Conservation (phyloP, 73 alveolate genomes). For the Durusdinium trenchii region DNA sequence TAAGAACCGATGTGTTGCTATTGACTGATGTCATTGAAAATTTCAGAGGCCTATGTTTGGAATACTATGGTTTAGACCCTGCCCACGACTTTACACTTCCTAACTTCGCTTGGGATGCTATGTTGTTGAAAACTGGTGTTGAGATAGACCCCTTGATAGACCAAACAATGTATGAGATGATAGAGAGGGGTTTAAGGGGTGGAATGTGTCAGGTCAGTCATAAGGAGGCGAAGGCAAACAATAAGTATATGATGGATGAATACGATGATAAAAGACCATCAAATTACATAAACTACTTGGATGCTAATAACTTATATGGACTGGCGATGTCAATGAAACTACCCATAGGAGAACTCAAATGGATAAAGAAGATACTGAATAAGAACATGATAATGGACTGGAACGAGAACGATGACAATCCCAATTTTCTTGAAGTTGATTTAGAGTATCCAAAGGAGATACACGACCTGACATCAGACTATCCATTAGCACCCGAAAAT, state of each 20-base stretch:
- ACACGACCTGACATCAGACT: not conserved
- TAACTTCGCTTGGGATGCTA: conserved; percentile 32
- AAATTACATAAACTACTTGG: not conserved
- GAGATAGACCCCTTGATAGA: not conserved
- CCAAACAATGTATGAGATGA: not conserved
- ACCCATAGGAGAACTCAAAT: not conserved
- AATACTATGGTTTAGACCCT: conserved; percentile 37
- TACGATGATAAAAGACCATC: not conserved
- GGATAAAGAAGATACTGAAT: not conserved
- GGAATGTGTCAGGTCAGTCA: not conserved
- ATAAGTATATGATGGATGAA: not conserved
- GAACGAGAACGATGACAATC: not conserved
- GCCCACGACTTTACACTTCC: conserved; percentile 15
- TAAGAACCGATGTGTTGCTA: not conserved
- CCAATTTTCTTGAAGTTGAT: not conserved
- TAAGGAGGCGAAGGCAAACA: not conserved
- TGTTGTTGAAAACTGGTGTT: not conserved
- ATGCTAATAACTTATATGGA: conserved; percentile 14
- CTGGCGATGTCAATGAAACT: not conserved
- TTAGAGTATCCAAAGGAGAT: not conserved
- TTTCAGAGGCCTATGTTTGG: not conserved
- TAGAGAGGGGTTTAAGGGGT: conserved; percentile 1
- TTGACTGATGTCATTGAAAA: conserved; percentile 37
- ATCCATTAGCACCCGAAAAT: not conserved
- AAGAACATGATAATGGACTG: no score